A percentile compares a stretch with the other conserved stretches of the same genome.
These are phyloP conservation scores for Aspergillus pseudoglaucus DNA, from an alignment of 2,329 filamentous ascomycete genomes.

Conservation along the genomic window DNA sequence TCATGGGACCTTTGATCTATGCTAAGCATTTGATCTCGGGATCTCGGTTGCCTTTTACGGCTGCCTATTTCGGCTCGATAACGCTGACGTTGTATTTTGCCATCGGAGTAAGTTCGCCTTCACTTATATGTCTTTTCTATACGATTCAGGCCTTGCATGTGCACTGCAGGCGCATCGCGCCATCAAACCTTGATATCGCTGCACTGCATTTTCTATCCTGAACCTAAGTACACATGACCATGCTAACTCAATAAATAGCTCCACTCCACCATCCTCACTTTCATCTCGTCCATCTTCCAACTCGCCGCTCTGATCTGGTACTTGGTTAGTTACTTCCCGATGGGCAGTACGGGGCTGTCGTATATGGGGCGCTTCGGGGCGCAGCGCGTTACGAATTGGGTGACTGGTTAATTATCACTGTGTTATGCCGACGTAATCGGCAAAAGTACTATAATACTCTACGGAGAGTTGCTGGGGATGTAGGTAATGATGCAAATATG, in stretches of 20 bases:
- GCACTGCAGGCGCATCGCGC: background rate
- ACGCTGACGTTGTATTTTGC: constrained; percentile 85
- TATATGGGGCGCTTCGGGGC: constrained; percentile 82
- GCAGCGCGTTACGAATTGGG: constrained; percentile 78
- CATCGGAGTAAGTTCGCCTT: constrained; percentile 63
- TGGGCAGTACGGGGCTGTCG: constrained; percentile 83
- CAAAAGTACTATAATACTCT: background rate
- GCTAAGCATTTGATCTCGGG: constrained; percentile 76
- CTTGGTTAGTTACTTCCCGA: constrained; percentile 93
- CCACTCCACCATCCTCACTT: constrained; percentile 74
- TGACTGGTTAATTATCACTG: constrained; percentile 75
- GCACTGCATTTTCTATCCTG: too few relatives aligned
- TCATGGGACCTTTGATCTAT: constrained; percentile 87
- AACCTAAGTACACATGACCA: too few relatives aligned
- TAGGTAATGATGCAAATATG: too few relatives aligned
- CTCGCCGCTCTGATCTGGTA: constrained; percentile 84
- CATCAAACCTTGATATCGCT: background rate
- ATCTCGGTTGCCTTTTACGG: constrained; percentile 82
- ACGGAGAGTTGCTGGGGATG: background rate
- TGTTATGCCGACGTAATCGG: too few relatives aligned
- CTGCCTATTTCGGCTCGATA: constrained; percentile 91
- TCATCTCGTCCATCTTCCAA: constrained; percentile 77
- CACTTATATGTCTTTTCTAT: constrained; percentile 6
- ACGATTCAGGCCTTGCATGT: background rate
- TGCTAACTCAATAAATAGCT: constrained; percentile 49